Base-by-base conservation (phyloP, 495 filamentous ascomycete species). In the Massariosphaeria phaeospora region DNA sequence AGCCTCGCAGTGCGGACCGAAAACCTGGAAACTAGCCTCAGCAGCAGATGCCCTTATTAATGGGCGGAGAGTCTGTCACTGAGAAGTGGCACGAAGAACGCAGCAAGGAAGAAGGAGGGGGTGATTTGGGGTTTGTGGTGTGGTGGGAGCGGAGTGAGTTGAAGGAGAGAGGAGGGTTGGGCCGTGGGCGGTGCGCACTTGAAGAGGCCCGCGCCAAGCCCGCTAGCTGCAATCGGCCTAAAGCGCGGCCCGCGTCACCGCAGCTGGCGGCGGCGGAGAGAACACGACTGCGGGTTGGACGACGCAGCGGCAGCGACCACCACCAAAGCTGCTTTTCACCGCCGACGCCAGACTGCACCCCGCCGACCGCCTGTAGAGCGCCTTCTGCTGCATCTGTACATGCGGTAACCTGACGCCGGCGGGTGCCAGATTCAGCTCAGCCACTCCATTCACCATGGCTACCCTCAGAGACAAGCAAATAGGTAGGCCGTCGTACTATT, bases 381-480 rank as follows among this genome's bases (percentile, higher is more conserved):
- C 40, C 9, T 21, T 24, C 33, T 30, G 30, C 44, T 39, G 18
- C 50, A 33, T 20, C 8, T 45, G 41, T 46, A 43, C 40, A 63
- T 63, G 61, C 31, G 55, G 61, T 55, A 43, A 42, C 51, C 36
- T 57, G 48, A 42, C 27, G 21, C 36, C 41, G 47, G 47, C 53
- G 52, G 53, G 61, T 46, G 45, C 50, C 40, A 31, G 30, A 55
- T 24, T 40, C 38, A 40, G 7, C 15, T 23, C 23, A 61, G 20
- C 20, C 35, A 35, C 20, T 25, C 3, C 31, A 25, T 21, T 2
- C 62, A 74, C 67, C 69, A 94, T 94, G 86, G 84, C 85, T 54
- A 89, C 89, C 56, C 79, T 98, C 66, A 84, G 93, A 70, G 93
- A 96, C 77, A 89, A 90, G 70, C 93, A 98, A 82, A 87, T 97